Conservation (phyloP, 805 yeast genomes). For the Ogataea degrootiae region DNA sequence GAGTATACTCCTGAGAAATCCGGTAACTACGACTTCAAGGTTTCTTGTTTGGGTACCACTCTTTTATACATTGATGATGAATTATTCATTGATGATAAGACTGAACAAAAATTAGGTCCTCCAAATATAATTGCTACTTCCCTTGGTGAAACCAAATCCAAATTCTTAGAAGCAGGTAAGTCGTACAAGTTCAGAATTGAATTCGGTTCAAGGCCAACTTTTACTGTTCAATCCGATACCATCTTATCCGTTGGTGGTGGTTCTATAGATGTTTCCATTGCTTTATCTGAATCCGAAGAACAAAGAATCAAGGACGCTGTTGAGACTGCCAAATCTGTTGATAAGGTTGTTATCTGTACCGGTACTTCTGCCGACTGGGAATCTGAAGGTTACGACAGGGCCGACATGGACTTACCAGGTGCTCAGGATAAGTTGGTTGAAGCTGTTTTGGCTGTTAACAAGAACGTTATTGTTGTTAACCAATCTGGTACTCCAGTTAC, state of each 20-base stretch:
- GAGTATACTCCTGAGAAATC: slow-evolving; percentile 33
- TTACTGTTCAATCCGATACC: slow-evolving; percentile 17
- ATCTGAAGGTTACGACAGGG: slow-evolving; percentile 55
- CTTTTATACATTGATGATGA: slow-evolving; percentile 38
- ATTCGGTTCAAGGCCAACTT: slow-evolving; percentile 39
- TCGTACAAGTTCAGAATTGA: slow-evolving; percentile 35
- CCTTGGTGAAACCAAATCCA: slow-evolving; percentile 13
- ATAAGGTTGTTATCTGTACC: slow-evolving; percentile 46
- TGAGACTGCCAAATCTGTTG: slow-evolving; percentile 43
- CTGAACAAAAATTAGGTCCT: slow-evolving; percentile 36
- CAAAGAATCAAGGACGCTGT: slow-evolving; percentile 39
- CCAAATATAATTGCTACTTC: slow-evolving; percentile 35
- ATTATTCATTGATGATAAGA: slow-evolving; percentile 41
- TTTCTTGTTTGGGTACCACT: slow-evolving; percentile 38
- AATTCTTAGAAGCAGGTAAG: slow-evolving; percentile 30
- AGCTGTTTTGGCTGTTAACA: slow-evolving; percentile 42
- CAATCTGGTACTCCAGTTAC: slow-evolving; percentile 62
- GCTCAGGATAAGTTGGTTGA: slow-evolving; percentile 40
- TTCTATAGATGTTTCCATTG: slow-evolving; percentile 20
- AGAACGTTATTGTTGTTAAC: slow-evolving; percentile 48
- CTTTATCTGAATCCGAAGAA: slow-evolving; percentile 25
- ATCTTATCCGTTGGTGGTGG: slow-evolving; percentile 28
- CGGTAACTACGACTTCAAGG: slow-evolving; percentile 37
- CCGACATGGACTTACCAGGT: slow-evolving; percentile 47
- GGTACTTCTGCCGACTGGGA: slow-evolving; percentile 57